Conservation (phyloP, 345 rosid species). For the Corchorus capsularis region DNA sequence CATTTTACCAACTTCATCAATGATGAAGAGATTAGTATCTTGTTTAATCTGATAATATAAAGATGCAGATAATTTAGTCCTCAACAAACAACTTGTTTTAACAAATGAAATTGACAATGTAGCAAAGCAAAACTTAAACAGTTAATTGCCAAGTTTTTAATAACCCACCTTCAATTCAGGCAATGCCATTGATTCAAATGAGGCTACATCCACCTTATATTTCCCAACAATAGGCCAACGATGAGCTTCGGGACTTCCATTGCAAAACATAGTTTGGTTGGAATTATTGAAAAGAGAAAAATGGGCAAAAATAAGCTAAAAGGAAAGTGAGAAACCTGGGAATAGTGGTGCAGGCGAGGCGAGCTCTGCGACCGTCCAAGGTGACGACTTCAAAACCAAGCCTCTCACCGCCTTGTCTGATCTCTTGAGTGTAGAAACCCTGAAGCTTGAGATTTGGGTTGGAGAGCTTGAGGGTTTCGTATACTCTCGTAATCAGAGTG, state of each 20-base stretch:
- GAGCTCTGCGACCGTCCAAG: slow-evolving; percentile 57
- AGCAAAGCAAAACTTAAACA: background rate
- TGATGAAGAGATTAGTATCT: slow-evolving; percentile 59
- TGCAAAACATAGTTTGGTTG: slow-evolving; percentile 9
- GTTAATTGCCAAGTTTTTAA: background rate
- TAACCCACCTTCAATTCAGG: slow-evolving; percentile 59
- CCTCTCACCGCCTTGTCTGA: slow-evolving; percentile 56
- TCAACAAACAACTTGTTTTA: background rate
- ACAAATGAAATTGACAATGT: background rate
- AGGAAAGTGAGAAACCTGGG: slow-evolving; percentile 37
- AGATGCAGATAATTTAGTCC: background rate
- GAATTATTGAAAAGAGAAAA: background rate
- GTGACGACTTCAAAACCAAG: slow-evolving; percentile 68
- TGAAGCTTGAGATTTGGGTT: slow-evolving; percentile 56
- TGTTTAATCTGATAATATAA: slow-evolving; percentile 46
- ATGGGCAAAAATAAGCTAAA: background rate
- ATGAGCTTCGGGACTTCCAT: slow-evolving; percentile 52
- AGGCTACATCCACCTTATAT: slow-evolving; percentile 64
- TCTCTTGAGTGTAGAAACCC: slow-evolving; percentile 71
- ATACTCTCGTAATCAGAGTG: slow-evolving; percentile 59
- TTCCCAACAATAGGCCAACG: slow-evolving; percentile 76
- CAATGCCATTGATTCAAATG: slow-evolving; percentile 70
- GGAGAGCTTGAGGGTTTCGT: slow-evolving; percentile 48
- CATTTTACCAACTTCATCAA: slow-evolving; percentile 84
- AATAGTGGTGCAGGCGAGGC: slow-evolving; percentile 53